Conservation (phyloP, 306 rosid genomes). For the Quercus engelmannii region DNA sequence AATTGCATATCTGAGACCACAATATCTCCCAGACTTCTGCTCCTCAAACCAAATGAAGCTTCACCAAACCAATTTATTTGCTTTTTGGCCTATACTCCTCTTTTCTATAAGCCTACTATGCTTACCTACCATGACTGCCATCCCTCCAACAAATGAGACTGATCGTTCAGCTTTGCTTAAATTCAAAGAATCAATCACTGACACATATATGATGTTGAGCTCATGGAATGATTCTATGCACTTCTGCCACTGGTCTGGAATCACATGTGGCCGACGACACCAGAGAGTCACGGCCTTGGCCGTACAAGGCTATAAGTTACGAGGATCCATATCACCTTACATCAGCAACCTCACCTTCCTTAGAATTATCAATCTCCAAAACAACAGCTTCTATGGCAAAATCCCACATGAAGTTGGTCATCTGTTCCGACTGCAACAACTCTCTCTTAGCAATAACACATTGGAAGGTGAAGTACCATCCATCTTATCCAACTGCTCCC, state of each 20-base stretch:
- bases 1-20: too few relatives aligned
- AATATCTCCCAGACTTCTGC: too few relatives aligned
- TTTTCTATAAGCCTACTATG: too few relatives aligned
- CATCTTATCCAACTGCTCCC: background rate
- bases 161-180: constrained; percentile 12
- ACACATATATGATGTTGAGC: background rate
- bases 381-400: constrained; percentile 1
- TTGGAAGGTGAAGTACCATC: constrained; percentile 13
- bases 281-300: constrained; percentile 6
- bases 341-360: too few relatives aligned
- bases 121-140: background rate
- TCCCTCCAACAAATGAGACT: background rate
- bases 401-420: constrained; percentile 10
- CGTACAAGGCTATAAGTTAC: background rate
- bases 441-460: background rate
- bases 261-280: constrained; percentile 5
- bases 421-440: background rate
- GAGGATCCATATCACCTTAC: too few relatives aligned
- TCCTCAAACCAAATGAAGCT: too few relatives aligned
- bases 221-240: too few relatives aligned
- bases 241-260: too few relatives aligned
- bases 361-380: background rate
- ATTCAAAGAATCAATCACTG: background rate
- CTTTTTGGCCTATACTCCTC: too few relatives aligned
- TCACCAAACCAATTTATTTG: too few relatives aligned